Conservation (phyloP, 2,329 filamentous ascomycete genomes). For the Phyllosticta citrichinensis region DNA sequence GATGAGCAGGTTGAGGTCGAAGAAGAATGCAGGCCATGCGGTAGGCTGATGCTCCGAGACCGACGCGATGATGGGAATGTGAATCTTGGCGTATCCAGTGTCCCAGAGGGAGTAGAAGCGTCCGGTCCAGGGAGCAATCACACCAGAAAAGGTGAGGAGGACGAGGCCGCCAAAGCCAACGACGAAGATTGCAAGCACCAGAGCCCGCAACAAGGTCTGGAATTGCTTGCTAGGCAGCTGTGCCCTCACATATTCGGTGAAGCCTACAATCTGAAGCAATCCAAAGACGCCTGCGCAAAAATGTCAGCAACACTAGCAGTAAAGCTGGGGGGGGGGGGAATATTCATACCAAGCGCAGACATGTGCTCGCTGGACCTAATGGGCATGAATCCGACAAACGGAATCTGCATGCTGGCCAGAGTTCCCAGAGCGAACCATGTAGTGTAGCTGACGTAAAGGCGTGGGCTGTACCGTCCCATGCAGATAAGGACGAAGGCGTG, state of each 20-base stretch:
- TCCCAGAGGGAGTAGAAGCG: conserved; percentile 99
- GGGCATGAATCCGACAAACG: conserved; percentile 93
- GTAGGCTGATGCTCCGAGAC: conserved; percentile 99
- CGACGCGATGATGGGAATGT: conserved; percentile 99
- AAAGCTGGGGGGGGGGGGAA: not conserved
- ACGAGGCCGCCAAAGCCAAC: conserved; percentile 69
- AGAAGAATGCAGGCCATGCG: conserved; percentile 98
- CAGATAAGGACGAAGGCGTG: conserved; percentile 89
- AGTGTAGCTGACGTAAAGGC: conserved; percentile 91
- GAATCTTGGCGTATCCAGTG: conserved; percentile 96
- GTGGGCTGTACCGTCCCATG: conserved; percentile 93
- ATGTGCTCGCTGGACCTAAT: conserved; percentile 98
- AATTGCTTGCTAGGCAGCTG: conserved; percentile 89
- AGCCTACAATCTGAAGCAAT: conserved; percentile 83
- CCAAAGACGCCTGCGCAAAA: conserved; percentile 72
- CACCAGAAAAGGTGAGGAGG: conserved; percentile 70
- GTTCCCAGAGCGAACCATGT: conserved; percentile 98
- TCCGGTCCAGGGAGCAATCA: conserved; percentile 94
- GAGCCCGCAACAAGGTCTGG: conserved; percentile 72
- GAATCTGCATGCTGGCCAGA: conserved; percentile 97
- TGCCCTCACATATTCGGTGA: conserved; percentile 82
- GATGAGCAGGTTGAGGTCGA: conserved; percentile 94
- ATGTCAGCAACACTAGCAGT: conserved; percentile 15
- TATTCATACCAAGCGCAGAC: conserved; percentile 71
- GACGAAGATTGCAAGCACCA: conserved; percentile 64